Conservation (phyloP, 2,329 filamentous ascomycete species). For the Furcasterigmium furcatum region DNA sequence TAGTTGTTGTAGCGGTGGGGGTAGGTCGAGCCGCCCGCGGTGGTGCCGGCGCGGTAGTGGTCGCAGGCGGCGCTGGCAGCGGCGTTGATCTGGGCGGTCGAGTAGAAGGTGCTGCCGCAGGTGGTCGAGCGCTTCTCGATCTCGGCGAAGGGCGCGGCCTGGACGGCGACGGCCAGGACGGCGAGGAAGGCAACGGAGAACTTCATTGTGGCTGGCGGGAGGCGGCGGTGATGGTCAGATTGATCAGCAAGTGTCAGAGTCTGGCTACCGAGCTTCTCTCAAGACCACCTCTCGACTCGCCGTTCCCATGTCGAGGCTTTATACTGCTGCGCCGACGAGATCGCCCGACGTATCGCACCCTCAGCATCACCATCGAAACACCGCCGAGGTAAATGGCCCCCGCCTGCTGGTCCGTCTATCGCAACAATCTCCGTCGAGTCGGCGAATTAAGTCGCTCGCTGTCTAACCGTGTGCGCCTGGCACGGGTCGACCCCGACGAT, state of each 20-base stretch:
- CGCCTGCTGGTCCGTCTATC: neutral
- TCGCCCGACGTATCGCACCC: neutral
- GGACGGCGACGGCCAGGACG: conserved; percentile 9
- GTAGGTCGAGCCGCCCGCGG: conserved; percentile 37
- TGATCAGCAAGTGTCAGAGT: neutral
- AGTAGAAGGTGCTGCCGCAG: conserved; percentile 54
- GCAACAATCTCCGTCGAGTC: neutral
- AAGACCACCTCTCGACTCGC: too few relatives aligned
- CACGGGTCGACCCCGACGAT: conserved; percentile 4
- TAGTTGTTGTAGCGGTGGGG: conserved; percentile 61
- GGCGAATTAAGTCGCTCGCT: neutral
- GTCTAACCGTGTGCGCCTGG: conserved; percentile 3
- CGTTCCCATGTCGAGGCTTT: too few relatives aligned
- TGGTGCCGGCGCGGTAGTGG: conserved; percentile 38
- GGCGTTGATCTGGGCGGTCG: conserved; percentile 40
- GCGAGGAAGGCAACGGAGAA: conserved; percentile 10
- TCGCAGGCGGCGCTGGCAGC: conserved; percentile 50
- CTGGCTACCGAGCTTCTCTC: too few relatives aligned
- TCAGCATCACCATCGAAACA: neutral
- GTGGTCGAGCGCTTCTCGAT: conserved; percentile 33
- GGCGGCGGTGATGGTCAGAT: neutral
- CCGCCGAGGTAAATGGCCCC: neutral
- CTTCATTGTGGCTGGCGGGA: conserved; percentile 9
- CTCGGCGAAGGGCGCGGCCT: conserved; percentile 6
- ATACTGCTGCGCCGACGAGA: too few relatives aligned